phyloP scores from a whole-genome alignment of 305 asterid genomes.

The Lippia alba region DNA sequence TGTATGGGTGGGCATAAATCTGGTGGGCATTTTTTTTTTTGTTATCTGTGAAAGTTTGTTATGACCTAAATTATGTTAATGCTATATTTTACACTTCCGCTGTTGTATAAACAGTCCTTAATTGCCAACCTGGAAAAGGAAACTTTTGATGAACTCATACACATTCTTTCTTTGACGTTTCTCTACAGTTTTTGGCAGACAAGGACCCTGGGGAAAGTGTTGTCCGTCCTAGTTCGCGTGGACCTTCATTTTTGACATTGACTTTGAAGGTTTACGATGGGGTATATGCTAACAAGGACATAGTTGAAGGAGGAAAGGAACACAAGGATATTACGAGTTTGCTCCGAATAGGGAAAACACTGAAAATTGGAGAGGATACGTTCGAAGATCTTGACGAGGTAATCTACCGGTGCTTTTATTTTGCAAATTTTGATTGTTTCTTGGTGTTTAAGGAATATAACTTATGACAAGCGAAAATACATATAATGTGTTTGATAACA shows the following conservation, averaged over 20 bases:
- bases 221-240: conserved; percentile 93
- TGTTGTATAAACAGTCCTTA: neutral
- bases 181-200: conserved; percentile 69
- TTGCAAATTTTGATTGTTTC: neutral
- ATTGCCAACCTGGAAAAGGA: conserved; percentile 2
- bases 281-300: conserved; percentile 92
- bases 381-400: conserved; percentile 99
- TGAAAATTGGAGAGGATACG: conserved; percentile 93
- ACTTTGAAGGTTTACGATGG: conserved; percentile 84
- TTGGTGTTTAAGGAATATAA: conserved; percentile 3
- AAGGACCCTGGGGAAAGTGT: conserved; percentile 96
- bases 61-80: conserved; percentile 15
- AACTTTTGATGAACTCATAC: neutral
- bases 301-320: conserved; percentile 92
- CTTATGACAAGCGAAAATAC: neutral
- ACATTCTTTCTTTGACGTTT: conserved; percentile 4
- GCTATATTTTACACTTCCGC: neutral
- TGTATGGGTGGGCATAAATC: neutral
- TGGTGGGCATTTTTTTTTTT: neutral
- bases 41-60: neutral
- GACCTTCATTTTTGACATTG: conserved; percentile 84
- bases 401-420: conserved; percentile 29
- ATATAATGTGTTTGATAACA: too few species aligned
- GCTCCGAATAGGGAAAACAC: conserved; percentile 88
- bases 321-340: conserved; percentile 92